These are phyloP conservation scores for Pleurotus salmoneostramineus DNA, from an alignment of 768 basidiomycete species.

Conservation along the genomic window DNA sequence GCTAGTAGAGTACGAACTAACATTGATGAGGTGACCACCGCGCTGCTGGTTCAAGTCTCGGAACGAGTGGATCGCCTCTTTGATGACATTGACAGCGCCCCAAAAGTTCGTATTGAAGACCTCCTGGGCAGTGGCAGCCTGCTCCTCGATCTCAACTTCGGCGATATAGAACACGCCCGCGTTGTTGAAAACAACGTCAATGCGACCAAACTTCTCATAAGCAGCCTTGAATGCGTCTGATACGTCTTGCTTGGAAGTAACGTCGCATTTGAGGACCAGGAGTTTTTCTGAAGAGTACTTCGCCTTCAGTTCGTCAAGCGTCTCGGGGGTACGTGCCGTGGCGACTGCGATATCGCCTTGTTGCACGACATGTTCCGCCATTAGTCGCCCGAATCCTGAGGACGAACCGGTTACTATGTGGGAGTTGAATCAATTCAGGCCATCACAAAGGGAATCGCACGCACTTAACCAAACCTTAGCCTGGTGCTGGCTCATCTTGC, in stretches of 20 bases:
- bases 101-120: slow-evolving; percentile 24
- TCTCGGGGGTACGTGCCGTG: slow-evolving; percentile 29
- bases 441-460: too few relatives aligned
- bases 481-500: too few relatives aligned
- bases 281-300: slow-evolving; percentile 26
- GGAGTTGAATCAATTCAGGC: too few relatives aligned
- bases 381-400: slow-evolving; percentile 31
- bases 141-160: slow-evolving; percentile 21
- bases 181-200: slow-evolving; percentile 16
- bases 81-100: slow-evolving; percentile 23
- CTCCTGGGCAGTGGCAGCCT: slow-evolving; percentile 12
- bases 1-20: slow-evolving; percentile 19
- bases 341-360: slow-evolving; percentile 36
- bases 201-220: slow-evolving; percentile 9
- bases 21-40: slow-evolving; percentile 31
- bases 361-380: slow-evolving; percentile 27
- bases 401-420: slow-evolving; percentile 11
- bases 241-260: slow-evolving; percentile 19
- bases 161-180: slow-evolving; percentile 11
- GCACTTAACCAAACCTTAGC: too few relatives aligned
- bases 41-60: slow-evolving; percentile 32
- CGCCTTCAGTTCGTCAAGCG: slow-evolving; percentile 22
- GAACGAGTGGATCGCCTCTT: slow-evolving; percentile 26
- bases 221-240: slow-evolving; percentile 7
- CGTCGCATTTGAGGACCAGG: slow-evolving; percentile 31